These are phyloP conservation scores for Aspergillus biplanus DNA, from an alignment of 495 filamentous ascomycete genomes.

Conservation along the genomic window DNA sequence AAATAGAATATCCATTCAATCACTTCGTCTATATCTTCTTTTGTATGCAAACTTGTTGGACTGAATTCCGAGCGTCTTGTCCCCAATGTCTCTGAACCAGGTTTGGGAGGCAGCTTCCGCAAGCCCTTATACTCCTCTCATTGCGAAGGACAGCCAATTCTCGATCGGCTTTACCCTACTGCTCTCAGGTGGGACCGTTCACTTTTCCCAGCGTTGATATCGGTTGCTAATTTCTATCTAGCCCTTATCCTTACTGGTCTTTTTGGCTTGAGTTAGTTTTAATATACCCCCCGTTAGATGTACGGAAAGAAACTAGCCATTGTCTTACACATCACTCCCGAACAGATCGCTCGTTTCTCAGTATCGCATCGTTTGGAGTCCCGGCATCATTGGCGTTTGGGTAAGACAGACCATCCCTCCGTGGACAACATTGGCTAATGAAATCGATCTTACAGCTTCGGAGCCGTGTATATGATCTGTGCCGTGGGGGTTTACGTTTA, in stretches of 20 bases:
- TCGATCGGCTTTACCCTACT: constrained; percentile 78
- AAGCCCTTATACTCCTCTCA: constrained; percentile 78
- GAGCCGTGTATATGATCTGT: constrained; percentile 97
- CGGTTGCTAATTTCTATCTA: constrained; percentile 33
- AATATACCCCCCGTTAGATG: constrained; percentile 6
- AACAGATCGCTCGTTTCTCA: constrained; percentile 82
- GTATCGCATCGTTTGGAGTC: constrained; percentile 75
- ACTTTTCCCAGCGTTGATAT: not conserved
- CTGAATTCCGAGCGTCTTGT: constrained; percentile 13
- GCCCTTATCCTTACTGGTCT: constrained; percentile 67
- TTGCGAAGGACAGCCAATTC: constrained; percentile 86
- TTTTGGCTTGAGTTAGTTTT: constrained; percentile 78
- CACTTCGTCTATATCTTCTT: constrained; percentile 1
- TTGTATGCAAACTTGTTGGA: constrained; percentile 12
- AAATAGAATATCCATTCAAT: not conserved
- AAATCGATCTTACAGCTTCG: constrained; percentile 64
- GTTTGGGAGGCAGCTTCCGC: constrained; percentile 87
- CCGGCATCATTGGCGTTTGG: constrained; percentile 89
- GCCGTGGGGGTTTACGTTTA: constrained; percentile 98
- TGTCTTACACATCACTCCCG: constrained; percentile 16
- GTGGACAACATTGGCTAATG: constrained; percentile 17
- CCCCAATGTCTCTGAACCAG: constrained; percentile 71
- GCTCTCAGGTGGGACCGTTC: constrained; percentile 55
- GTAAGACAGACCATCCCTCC: constrained; percentile 55
- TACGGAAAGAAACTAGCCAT: not conserved